phyloP scores from a whole-genome alignment of 768 basidiomycete species.

The Naganishia friedmannii region DNA sequence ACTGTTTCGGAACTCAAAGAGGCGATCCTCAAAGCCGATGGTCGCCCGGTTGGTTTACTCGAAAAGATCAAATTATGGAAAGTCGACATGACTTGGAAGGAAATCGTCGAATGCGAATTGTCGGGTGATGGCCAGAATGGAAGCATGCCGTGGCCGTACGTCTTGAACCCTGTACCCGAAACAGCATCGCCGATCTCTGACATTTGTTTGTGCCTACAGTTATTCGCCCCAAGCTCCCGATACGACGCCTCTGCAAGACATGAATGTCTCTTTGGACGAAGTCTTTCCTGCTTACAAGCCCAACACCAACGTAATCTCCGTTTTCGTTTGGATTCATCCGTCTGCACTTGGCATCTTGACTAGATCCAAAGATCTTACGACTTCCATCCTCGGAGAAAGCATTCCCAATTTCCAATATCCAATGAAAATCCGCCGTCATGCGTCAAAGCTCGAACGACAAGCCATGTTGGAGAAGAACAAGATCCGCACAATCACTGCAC shows the following conservation, averaged over 20 bases:
- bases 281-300: slow-evolving; percentile 37
- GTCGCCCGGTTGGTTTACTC: slow-evolving; percentile 26
- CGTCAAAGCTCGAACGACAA: slow-evolving; percentile 12
- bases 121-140: slow-evolving; percentile 44
- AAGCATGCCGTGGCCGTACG: slow-evolving; percentile 51
- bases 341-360: slow-evolving; percentile 13
- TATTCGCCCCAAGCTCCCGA: slow-evolving; percentile 46
- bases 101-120: slow-evolving; percentile 47
- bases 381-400: slow-evolving; percentile 8
- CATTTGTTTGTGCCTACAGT: slow-evolving; percentile 24
- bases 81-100: slow-evolving; percentile 47
- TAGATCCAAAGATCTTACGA: slow-evolving; percentile 13
- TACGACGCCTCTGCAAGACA: slow-evolving; percentile 37
- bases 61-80: slow-evolving; percentile 43
- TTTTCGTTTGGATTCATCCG: slow-evolving; percentile 46
- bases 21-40: slow-evolving; percentile 37
- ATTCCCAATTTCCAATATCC: slow-evolving; percentile 22
- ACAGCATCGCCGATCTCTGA: neutral
- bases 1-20: slow-evolving; percentile 42
- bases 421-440: slow-evolving; percentile 19
- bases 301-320: slow-evolving; percentile 39
- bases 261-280: slow-evolving; percentile 29
- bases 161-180: neutral
- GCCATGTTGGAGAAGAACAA: slow-evolving; percentile 21
- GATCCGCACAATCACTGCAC: neutral